These are phyloP conservation scores for Pascua sp. DNA, from an alignment of 1,284 basidiomycete genomes.

Conservation along the genomic window DNA sequence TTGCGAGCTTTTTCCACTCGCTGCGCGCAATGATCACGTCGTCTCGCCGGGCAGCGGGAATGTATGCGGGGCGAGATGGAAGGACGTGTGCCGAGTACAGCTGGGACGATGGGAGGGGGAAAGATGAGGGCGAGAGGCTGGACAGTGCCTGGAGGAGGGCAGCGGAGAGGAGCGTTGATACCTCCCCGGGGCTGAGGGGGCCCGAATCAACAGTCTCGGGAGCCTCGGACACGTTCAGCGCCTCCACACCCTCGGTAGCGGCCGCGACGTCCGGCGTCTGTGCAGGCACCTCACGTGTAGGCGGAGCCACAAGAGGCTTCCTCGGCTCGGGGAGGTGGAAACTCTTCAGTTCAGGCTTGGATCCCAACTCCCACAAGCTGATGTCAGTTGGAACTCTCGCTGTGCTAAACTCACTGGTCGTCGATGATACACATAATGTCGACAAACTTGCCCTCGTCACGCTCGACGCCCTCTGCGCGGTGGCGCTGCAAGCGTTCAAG, in stretches of 20 bases:
- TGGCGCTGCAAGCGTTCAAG: slow-evolving; percentile 24
- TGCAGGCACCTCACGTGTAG: slow-evolving; percentile 4
- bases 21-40: slow-evolving; percentile 44
- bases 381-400: slow-evolving; percentile 3
- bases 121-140: slow-evolving; percentile 55
- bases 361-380: slow-evolving; percentile 45
- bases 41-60: slow-evolving; percentile 64
- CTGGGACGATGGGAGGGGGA: slow-evolving; percentile 70
- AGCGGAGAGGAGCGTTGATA: slow-evolving; percentile 57
- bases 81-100: slow-evolving; percentile 75
- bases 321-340: slow-evolving; percentile 32
- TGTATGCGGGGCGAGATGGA: slow-evolving; percentile 66
- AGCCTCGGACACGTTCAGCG: background rate
- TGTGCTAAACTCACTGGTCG: slow-evolving; percentile 40
- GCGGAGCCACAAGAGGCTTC: slow-evolving; percentile 24
- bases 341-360: slow-evolving; percentile 24
- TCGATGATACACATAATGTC: slow-evolving; percentile 45
- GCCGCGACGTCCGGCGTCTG: slow-evolving; percentile 55
- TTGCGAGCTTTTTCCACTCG: slow-evolving; percentile 70
- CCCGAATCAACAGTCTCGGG: slow-evolving; percentile 4
- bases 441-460: slow-evolving; percentile 44
- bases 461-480: slow-evolving; percentile 29
- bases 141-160: slow-evolving; percentile 64
- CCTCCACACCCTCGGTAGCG: slow-evolving; percentile 51
- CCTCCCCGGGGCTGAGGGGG: slow-evolving; percentile 52